Evolutionary conservation across 495 filamentous ascomycete species (phyloP).

Genomic region (Podospora comata): DNA sequence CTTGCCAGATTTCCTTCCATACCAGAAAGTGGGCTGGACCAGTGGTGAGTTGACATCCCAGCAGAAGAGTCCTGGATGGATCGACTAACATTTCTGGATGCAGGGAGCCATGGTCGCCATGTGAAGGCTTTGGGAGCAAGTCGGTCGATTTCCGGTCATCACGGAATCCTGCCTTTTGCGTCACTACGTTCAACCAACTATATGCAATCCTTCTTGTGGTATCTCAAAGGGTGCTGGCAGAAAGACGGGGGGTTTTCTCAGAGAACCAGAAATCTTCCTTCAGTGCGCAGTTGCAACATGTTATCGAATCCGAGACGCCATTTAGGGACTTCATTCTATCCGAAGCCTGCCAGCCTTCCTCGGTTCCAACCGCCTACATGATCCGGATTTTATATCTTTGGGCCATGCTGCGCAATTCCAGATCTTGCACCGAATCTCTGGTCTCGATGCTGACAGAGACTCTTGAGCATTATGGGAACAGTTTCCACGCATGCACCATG

Average conservation of each 20-base stretch:
- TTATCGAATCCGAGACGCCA: slow-evolving; percentile 15
- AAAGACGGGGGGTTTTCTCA: slow-evolving; percentile 2
- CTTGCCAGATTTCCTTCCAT: slow-evolving; percentile 44
- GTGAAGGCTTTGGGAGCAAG: slow-evolving; percentile 41
- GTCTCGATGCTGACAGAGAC: slow-evolving; percentile 21
- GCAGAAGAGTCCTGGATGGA: too few species aligned
- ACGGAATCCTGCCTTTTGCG: slow-evolving; percentile 53
- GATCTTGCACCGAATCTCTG: slow-evolving; percentile 10
- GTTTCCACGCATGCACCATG: slow-evolving; percentile 22
- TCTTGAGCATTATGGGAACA: slow-evolving; percentile 21
- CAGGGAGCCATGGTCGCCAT: slow-evolving; percentile 61
- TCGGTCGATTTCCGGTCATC: slow-evolving; percentile 34
- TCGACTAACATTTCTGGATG: not conserved
- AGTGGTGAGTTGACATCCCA: slow-evolving; percentile 42
- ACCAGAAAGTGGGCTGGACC: slow-evolving; percentile 64
- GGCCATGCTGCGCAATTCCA: slow-evolving; percentile 14
- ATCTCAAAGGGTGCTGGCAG: slow-evolving; percentile 7
- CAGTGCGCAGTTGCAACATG: slow-evolving; percentile 18
- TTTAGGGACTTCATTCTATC: slow-evolving; percentile 20
- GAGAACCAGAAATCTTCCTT: not conserved
- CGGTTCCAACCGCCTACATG: slow-evolving; percentile 28
- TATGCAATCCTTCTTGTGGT: slow-evolving; percentile 25
- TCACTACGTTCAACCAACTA: slow-evolving; percentile 63
- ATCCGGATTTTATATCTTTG: slow-evolving; percentile 25
- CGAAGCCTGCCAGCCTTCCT: slow-evolving; percentile 7